These are phyloP conservation scores for Wallacemonas sp. DNA, from an alignment of 208 protist species.

Conservation along the genomic window DNA sequence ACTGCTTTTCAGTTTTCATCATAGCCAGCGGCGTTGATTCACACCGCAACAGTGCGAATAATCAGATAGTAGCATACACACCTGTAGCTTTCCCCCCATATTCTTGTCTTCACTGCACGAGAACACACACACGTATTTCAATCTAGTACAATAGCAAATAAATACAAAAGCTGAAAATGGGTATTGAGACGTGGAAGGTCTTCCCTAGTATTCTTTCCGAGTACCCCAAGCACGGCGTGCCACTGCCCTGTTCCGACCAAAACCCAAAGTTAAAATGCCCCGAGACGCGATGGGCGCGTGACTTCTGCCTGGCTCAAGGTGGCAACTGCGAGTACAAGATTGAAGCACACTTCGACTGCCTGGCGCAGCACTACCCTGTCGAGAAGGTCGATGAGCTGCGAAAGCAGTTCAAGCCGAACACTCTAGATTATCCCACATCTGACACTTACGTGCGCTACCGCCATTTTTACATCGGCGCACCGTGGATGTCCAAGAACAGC, in stretches of 20 bases:
- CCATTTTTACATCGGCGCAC: slow-evolving; percentile 74
- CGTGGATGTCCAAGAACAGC: slow-evolving; percentile 73
- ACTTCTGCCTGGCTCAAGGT: slow-evolving; percentile 82
- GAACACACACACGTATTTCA: too few species aligned
- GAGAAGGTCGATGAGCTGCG: slow-evolving; percentile 83
- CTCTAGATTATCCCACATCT: slow-evolving; percentile 82
- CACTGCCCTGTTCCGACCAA: slow-evolving; percentile 83
- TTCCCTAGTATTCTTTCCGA: slow-evolving; percentile 74
- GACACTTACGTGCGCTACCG: slow-evolving; percentile 86
- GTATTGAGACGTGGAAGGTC: slow-evolving; percentile 84
- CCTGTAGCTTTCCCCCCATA: too few species aligned
- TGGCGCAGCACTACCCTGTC: slow-evolving; percentile 80
- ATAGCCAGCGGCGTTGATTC: too few species aligned
- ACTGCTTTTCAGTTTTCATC: too few species aligned
- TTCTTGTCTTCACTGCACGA: too few species aligned
- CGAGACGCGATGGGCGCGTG: slow-evolving; percentile 82
- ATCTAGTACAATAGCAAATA: slow-evolving; percentile 12
- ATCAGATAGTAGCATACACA: neutral
- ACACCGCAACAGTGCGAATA: too few species aligned
- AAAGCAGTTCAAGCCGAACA: slow-evolving; percentile 83
- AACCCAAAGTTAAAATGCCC: slow-evolving; percentile 74
- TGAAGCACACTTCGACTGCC: slow-evolving; percentile 90
- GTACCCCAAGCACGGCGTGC: slow-evolving; percentile 78
- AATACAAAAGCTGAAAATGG: slow-evolving; percentile 39
- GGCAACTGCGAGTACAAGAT: slow-evolving; percentile 92